Base-by-base conservation (phyloP, 176 grass and related monocot genomes). In the Eragrostis curvula region DNA sequence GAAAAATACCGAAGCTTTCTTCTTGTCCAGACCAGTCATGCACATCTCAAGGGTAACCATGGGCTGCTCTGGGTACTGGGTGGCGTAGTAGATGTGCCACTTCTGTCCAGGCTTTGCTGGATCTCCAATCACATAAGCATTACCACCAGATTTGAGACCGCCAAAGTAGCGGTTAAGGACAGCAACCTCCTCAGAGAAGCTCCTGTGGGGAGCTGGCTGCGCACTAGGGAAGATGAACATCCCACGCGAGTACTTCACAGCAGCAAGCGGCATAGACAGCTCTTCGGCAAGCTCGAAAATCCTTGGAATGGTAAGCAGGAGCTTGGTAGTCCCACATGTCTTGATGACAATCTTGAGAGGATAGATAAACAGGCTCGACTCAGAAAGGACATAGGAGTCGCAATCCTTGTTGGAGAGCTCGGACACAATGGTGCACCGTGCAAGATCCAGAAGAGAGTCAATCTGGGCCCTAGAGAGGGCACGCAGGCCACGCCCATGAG, bases 31-130 rank as follows among this genome's bases (percentile, higher is more conserved):
- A 0, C 87, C 84, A 66, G 92, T 94, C 92, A 94, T 94, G 84
- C 92, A 94, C 92, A 94, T 94, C 84, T 94, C 92, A 60, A 94
- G 84, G 45, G 89, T 91, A 23, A 91, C 84, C 92, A 94, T 77
- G 28, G 86, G 84, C 29, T 75, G 71, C 77, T 94, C 92, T 4
- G 89, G 92, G 25, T 87, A 75, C 73, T 91, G 45, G 0, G 92
- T 91, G 58, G 92, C 87, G 5, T 91, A 89, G 73, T 94, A 94
- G 65, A 94, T 79, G 53, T 94, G 89, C 92, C 92, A 94, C 66
- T 94, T 91, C 71, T 86, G 86, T 43, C 85, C 82, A 42, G 89
- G 84, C 57, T 44, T 84, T 32, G 76, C 80, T 27, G 92, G 72
- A 84, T 94, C 92, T 79, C 81, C 86, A 64, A 91, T 89, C 73